These are phyloP conservation scores for Candida succiphila DNA, from an alignment of 805 yeast species.

Conservation along the genomic window DNA sequence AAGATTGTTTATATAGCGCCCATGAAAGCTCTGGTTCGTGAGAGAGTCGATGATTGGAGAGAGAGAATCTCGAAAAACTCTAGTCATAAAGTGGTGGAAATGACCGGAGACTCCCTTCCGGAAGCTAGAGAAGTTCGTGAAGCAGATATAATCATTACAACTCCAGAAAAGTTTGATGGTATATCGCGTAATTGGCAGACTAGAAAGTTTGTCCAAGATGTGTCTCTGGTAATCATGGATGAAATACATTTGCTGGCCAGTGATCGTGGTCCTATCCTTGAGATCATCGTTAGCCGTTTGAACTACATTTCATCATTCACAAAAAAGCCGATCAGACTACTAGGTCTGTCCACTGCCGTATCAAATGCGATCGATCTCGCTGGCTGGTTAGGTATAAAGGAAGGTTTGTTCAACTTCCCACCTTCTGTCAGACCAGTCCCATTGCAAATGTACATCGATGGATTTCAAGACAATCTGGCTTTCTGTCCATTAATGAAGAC, in stretches of 20 bases:
- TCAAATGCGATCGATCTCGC: constrained; percentile 83
- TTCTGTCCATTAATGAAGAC: constrained; percentile 81
- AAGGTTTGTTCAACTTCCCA: constrained; percentile 73
- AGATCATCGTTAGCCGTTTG: constrained; percentile 85
- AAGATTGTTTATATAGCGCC: constrained; percentile 84
- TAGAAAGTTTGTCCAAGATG: constrained; percentile 62
- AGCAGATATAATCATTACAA: constrained; percentile 71
- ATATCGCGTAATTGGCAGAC: constrained; percentile 81
- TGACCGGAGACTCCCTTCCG: constrained; percentile 78
- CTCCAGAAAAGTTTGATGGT: constrained; percentile 85
- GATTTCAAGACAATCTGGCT: constrained; percentile 73
- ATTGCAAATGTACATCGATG: constrained; percentile 78
- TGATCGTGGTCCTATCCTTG: constrained; percentile 80
- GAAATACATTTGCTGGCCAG: constrained; percentile 78
- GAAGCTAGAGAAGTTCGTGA: constrained; percentile 54
- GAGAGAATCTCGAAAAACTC: constrained; percentile 38
- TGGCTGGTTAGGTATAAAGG: constrained; percentile 68
- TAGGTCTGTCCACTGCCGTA: constrained; percentile 81
- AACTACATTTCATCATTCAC: constrained; percentile 58
- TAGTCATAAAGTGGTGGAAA: constrained; percentile 50
- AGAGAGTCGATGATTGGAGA: constrained; percentile 77
- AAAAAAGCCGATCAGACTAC: constrained; percentile 47
- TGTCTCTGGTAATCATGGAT: constrained; percentile 74
- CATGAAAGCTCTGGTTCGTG: constrained; percentile 80
- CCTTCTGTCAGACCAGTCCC: constrained; percentile 82